Evolutionary conservation across 73 alveolate genomes (phyloP), one percentile per base, ranked within the genome.

Genomic region (Paramecium biaurelia): DNA sequence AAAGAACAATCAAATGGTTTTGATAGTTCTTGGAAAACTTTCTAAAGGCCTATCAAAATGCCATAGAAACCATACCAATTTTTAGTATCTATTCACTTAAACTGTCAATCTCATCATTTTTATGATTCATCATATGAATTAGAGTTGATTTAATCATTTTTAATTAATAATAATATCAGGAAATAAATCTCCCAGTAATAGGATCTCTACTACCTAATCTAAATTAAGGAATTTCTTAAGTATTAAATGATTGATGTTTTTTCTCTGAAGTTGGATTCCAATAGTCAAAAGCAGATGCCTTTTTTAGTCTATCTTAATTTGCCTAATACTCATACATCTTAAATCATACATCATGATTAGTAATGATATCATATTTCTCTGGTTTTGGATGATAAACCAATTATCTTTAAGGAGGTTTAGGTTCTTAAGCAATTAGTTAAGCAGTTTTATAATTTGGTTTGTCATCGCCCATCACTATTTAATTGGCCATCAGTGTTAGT

Each of bases 381-480:
- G 90, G 90, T 79, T 79, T 79, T 5, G 45, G 63, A 79, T 79
- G 90, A 79, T 79, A 79, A 12, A 30, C 56, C 15, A 79, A 79
- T 45, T 41, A 7, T 45, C 74, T 43, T 79, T 79, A 18, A 1
- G 76, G 76, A 1, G 70, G 76, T 79, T 79, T 79, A 10, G 90
- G 76, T 24, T 14, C 74, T 21, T 79, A 7, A 2, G 76, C 70
- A 38, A 79, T 12, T 18, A 24, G 20, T 41, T 79, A 79, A 24
- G 90, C 53, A 30, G 90, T 79, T 23, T 79, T 41, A 45, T 79
- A 79, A 20, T 42, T 26, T 21, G 74, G 41, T 8, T 45, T 43
- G 23, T 79, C 90, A 26, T 79, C 76, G 0, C 76, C 90, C 86
- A 72, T 35, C 58, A 72, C 86, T 35, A 72, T 72, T 26, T 72